Percentiles rank a stretch among this genome's conserved stretches.
Conservation (phyloP, 2,329 filamentous ascomycete species). For the Apiospora arundinis region DNA sequence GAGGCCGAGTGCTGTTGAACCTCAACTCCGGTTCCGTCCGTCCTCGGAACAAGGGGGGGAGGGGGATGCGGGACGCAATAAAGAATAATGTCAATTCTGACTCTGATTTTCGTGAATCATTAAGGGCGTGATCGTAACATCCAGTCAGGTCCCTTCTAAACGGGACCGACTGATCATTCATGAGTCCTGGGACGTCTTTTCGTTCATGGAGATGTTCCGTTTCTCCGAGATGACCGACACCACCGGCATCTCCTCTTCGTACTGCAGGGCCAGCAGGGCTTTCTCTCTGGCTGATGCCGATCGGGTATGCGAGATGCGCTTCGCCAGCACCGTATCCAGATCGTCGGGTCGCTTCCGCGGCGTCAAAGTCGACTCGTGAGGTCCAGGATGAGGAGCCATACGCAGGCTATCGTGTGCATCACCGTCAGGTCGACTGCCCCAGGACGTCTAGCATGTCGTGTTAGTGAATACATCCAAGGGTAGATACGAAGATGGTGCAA, state of each 20-base stretch:
- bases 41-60: background rate
- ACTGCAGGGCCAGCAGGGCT: background rate
- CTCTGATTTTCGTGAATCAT: slow-evolving; percentile 17
- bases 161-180: slow-evolving; percentile 1
- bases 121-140: slow-evolving; percentile 9
- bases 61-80: background rate
- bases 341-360: slow-evolving; percentile 16
- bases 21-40: background rate
- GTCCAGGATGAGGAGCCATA: slow-evolving; percentile 58
- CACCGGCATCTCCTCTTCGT: slow-evolving; percentile 17
- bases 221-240: background rate
- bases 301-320: background rate
- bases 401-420: slow-evolving; percentile 81
- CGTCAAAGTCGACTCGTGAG: slow-evolving; percentile 39
- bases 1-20: slow-evolving; percentile 9
- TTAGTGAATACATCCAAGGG: slow-evolving; percentile 28
- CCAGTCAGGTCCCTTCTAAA: background rate
- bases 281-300: slow-evolving; percentile 11
- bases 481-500: background rate
- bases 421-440: slow-evolving; percentile 92
- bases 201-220: background rate
- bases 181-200: slow-evolving; percentile 19
- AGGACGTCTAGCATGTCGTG: slow-evolving; percentile 74
- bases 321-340: slow-evolving; percentile 9
- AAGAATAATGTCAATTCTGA: slow-evolving; percentile 3